Percentiles rank a stretch among this genome's conserved stretches.
phyloP scores from a whole-genome alignment of 139 green algal genomes.

The Ettlia oleoabundans region DNA sequence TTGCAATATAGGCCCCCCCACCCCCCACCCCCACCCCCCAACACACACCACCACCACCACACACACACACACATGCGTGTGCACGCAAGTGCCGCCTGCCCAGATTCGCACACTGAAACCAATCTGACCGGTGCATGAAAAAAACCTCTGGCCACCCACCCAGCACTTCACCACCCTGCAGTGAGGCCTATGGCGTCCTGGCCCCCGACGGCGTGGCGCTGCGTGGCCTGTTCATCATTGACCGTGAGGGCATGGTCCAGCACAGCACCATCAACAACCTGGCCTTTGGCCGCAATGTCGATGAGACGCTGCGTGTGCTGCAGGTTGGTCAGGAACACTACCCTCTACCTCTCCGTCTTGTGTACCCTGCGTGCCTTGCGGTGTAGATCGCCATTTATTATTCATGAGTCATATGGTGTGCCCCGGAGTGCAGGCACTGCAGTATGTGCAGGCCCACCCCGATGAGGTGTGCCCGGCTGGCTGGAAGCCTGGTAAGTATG shows the following conservation, averaged over 20 bases:
- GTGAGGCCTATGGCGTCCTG: slow-evolving; percentile 88
- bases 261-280: slow-evolving; percentile 99
- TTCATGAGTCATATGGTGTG: too few relatives aligned
- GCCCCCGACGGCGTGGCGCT: slow-evolving; percentile 86
- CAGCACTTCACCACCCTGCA: too few relatives aligned
- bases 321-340: too few relatives aligned
- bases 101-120: too few relatives aligned
- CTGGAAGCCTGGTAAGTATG: slow-evolving; percentile 94
- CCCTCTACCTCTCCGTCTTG: too few relatives aligned
- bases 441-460: slow-evolving; percentile 93
- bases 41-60: not conserved
- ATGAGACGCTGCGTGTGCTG: slow-evolving; percentile 95
- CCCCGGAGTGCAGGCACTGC: slow-evolving; percentile 95
- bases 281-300: slow-evolving; percentile 94
- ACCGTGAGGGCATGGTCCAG: slow-evolving; percentile 95
- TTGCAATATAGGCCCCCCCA: not conserved
- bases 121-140: too few relatives aligned
- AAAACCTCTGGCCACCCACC: too few relatives aligned
- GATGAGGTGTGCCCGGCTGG: slow-evolving; percentile 96
- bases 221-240: slow-evolving; percentile 96
- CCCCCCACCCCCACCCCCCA: slow-evolving; percentile 7
- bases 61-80: not conserved
- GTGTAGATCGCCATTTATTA: too few relatives aligned
- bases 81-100: too few relatives aligned
- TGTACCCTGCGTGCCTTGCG: too few relatives aligned